Conservation (phyloP, 2,329 filamentous ascomycete genomes). For the Karstenula rhodostoma region DNA sequence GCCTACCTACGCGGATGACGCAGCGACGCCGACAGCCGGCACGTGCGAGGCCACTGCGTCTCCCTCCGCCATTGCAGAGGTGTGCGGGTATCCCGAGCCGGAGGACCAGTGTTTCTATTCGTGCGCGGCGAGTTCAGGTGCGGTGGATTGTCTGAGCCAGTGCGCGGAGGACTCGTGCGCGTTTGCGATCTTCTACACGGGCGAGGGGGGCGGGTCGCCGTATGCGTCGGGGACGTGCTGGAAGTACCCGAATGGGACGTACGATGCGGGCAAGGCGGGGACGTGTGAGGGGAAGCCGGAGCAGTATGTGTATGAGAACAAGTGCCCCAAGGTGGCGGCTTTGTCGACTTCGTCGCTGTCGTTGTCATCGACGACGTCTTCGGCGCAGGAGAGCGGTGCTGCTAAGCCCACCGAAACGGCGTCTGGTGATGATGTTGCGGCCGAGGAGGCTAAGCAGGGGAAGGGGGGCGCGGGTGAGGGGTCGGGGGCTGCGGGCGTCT, state of each 20-base stretch:
- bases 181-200: conserved; percentile 13
- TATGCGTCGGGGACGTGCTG: conserved; percentile 14
- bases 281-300: conserved; percentile 4
- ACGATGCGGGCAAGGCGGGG: conserved; percentile 3
- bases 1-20: conserved; percentile 7
- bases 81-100: conserved; percentile 14
- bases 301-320: conserved; percentile 17
- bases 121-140: conserved; percentile 12
- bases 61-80: conserved; percentile 6
- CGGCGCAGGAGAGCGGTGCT: background rate
- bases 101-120: conserved; percentile 8
- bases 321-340: conserved; percentile 4
- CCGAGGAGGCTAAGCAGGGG: background rate
- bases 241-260: conserved; percentile 16
- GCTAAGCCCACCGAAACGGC: background rate
- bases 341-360: background rate
- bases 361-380: background rate
- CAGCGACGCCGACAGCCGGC: background rate
- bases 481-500: background rate
- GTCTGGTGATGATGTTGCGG: background rate
- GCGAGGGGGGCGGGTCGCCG: background rate
- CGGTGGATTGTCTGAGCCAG: conserved; percentile 8
- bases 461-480: background rate
- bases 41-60: conserved; percentile 9
- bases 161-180: conserved; percentile 9